phyloP scores from a whole-genome alignment of 2,329 filamentous ascomycete genomes.

The Diplodia intermedia region DNA sequence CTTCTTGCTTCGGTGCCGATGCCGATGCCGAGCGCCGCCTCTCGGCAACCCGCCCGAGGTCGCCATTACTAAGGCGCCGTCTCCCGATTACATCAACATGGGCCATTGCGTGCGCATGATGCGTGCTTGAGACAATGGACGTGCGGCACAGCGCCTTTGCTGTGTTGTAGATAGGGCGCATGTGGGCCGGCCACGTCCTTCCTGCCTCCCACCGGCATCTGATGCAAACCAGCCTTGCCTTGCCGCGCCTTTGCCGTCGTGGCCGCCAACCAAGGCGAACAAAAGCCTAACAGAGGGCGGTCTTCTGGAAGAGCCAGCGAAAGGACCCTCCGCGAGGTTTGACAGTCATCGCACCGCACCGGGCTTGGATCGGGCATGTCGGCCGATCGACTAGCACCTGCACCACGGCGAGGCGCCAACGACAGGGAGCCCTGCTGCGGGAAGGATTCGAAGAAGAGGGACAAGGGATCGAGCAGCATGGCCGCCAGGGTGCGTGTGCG shows the following conservation, averaged over 20 bases:
- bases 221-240: not conserved
- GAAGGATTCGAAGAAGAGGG: constrained; percentile 22
- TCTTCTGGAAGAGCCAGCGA: constrained; percentile 27
- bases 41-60: too few relatives aligned
- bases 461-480: constrained; percentile 7
- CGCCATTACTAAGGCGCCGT: too few relatives aligned
- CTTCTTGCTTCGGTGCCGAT: too few relatives aligned
- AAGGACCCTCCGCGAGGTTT: not conserved
- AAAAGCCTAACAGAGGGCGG: not conserved
- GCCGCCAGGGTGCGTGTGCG: not conserved
- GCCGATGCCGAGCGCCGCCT: too few relatives aligned
- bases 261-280: not conserved
- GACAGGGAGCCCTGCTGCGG: constrained; percentile 24
- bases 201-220: not conserved
- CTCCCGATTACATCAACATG: too few relatives aligned
- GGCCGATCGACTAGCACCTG: not conserved
- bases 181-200: too few relatives aligned
- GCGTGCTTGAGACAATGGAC: not conserved
- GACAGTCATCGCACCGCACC: not conserved
- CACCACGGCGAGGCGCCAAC: not conserved
- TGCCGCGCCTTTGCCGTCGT: not conserved
- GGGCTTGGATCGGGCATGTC: not conserved
- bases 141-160: not conserved
- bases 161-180: too few relatives aligned
- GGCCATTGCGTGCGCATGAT: not conserved